Evolutionary conservation across 352 stramenopile species (phyloP).

Genomic region (Pythium insidiosum): DNA sequence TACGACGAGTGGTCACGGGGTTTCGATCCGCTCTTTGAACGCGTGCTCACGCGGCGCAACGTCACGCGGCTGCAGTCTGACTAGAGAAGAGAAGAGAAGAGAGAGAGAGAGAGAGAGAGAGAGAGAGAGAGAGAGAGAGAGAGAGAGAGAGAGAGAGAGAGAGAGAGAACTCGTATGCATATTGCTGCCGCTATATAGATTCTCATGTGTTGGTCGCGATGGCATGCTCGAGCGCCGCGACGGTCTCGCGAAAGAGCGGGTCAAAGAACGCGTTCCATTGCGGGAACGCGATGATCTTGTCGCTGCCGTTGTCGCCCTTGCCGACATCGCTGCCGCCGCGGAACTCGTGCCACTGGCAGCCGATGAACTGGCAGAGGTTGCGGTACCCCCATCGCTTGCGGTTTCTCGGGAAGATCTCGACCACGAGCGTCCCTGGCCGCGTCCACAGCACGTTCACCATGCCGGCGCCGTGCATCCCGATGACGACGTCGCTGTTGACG

Average conservation of each 20-base stretch:
- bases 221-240: background rate
- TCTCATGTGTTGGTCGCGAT: background rate
- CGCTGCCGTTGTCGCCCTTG: slow-evolving; percentile 29
- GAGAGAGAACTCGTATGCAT: background rate
- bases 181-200: background rate
- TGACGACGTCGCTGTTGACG: slow-evolving; percentile 62
- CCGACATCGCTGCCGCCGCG: slow-evolving; percentile 17
- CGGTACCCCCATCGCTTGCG: slow-evolving; percentile 58
- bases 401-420: slow-evolving; percentile 68
- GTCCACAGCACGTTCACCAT: slow-evolving; percentile 73
- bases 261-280: slow-evolving; percentile 49
- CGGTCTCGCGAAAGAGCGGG: slow-evolving; percentile 17
- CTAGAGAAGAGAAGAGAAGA: too few species aligned
- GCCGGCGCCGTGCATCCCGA: slow-evolving; percentile 77
- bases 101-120: too few species aligned
- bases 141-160: too few species aligned
- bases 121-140: too few species aligned
- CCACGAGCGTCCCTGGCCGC: slow-evolving; percentile 31
- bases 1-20: slow-evolving; percentile 42
- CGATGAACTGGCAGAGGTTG: slow-evolving; percentile 67
- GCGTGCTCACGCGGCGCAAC: background rate
- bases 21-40: slow-evolving; percentile 34
- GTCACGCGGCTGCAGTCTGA: background rate
- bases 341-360: slow-evolving; percentile 51
- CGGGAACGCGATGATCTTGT: slow-evolving; percentile 39